Conservation (phyloP, 441 rosid species). For the Breynia disticha region DNA sequence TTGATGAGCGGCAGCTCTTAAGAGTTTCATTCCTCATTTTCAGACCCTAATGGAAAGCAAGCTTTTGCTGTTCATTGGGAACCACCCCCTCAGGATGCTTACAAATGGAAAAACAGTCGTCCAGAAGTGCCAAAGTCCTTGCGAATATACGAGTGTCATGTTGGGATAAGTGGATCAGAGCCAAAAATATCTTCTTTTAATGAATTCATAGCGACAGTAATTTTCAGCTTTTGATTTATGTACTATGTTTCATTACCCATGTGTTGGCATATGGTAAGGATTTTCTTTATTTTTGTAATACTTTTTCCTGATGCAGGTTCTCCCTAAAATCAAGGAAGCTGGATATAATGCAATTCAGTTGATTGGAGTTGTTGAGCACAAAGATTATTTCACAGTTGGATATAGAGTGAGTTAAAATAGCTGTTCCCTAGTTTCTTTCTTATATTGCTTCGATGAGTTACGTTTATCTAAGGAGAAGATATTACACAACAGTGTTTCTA, state of each 20-base stretch:
- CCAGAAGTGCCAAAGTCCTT: conserved; percentile 67
- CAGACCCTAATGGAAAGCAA: conserved; percentile 67
- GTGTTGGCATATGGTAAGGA: conserved; percentile 7
- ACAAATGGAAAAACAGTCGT: conserved; percentile 63
- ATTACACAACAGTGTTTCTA: background rate
- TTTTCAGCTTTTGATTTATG: conserved; percentile 11
- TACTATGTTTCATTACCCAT: conserved; percentile 5
- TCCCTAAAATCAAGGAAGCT: conserved; percentile 78
- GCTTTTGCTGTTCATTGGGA: conserved; percentile 96
- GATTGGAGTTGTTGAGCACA: conserved; percentile 88
- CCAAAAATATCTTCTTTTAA: conserved; percentile 67
- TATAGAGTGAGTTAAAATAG: conserved; percentile 61
- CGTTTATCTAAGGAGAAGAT: too few species aligned
- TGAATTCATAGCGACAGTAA: conserved; percentile 75
- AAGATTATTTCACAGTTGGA: conserved; percentile 86
- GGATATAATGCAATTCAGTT: conserved; percentile 94
- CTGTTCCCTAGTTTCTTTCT: background rate
- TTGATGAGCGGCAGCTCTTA: background rate
- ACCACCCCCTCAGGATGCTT: conserved; percentile 70
- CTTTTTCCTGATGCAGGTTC: conserved; percentile 45
- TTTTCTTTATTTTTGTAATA: conserved; percentile 10
- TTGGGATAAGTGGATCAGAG: conserved; percentile 91
- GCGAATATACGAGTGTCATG: conserved; percentile 91
- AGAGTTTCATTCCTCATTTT: conserved; percentile 10
- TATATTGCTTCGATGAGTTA: background rate